phyloP scores from a whole-genome alignment of 306 rosid genomes.

The Begonia loranthoides region DNA sequence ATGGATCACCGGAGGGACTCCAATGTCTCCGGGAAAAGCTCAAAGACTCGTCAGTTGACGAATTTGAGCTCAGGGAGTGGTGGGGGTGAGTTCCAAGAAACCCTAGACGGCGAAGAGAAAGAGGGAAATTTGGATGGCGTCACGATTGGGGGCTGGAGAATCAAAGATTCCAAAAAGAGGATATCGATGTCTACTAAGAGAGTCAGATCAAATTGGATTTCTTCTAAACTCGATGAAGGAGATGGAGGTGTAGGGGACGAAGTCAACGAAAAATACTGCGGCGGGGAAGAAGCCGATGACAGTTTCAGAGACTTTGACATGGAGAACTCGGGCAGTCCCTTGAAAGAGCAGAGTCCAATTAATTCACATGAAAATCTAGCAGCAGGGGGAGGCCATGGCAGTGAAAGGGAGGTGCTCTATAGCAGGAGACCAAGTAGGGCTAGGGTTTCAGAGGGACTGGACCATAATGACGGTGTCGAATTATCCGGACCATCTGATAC shows the following conservation, averaged over 20 bases:
- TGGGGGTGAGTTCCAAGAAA: conserved; percentile 8
- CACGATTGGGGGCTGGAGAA: conserved; percentile 18
- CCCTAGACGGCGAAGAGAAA: conserved; percentile 13
- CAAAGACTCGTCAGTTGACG: conserved; percentile 34
- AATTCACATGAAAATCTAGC: conserved; percentile 28
- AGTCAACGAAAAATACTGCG: too few relatives aligned
- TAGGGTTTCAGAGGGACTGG: conserved; percentile 17
- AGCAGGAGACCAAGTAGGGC: conserved; percentile 10
- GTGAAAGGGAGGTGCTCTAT: neutral
- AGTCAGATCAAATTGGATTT: conserved; percentile 29
- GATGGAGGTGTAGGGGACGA: conserved; percentile 16
- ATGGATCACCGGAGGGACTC: conserved; percentile 14
- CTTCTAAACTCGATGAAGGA: conserved; percentile 17
- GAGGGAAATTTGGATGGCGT: too few relatives aligned
- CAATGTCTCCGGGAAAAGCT: conserved; percentile 9
- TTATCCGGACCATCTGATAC: too few relatives aligned
- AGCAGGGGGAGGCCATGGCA: conserved; percentile 21
- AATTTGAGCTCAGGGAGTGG: conserved; percentile 31
- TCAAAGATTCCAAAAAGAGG: conserved; percentile 31
- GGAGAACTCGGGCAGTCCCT: conserved; percentile 21
- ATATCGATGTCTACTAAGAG: conserved; percentile 37
- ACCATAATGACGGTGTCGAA: too few relatives aligned
- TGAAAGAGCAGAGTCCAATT: conserved; percentile 21
- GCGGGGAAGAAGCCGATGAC: conserved; percentile 22
- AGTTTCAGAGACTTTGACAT: conserved; percentile 29